Base-by-base conservation (phyloP, 495 filamentous ascomycete species). In the Podospora appendiculata region DNA sequence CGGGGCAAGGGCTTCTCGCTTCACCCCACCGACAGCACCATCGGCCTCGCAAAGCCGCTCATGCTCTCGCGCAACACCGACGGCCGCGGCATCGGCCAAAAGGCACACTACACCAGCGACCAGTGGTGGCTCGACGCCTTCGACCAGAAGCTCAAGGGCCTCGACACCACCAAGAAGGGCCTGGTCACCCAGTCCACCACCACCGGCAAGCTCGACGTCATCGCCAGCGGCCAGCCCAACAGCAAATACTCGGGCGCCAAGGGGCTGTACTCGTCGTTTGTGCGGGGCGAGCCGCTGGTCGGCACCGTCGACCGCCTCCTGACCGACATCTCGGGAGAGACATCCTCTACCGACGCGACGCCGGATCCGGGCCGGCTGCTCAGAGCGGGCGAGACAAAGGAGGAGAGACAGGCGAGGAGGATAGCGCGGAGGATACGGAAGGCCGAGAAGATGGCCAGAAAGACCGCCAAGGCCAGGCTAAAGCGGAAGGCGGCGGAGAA, bases 121-220 rank as follows among this genome's bases (percentile, higher is more conserved):
- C 85, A 88, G 56, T 92, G 88, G 88, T 91, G 87, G 87, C 67
- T 89, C 52, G 78, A 83, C 44, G 87, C 87, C 42, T 90, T 90
- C 59, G 88, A 92, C 69, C 80, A 85, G 62, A 83, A 84, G 32
- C 69, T 92, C 53, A 84, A 88, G 64, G 83, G 83, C 3, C 70
- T 89, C 17, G 84, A 88, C 62, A 77, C 71, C 10, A 63, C 68
- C 8, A 72, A 73, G 50, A 63, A 71, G 53, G 74, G 72, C 10
- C 62, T 55, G 19, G 70, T 81, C 18, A 67, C 72, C 19, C 78
- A 75, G 65, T 76, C 76, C 4, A 60, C 76, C 0, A 72, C 68
- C 9, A 67, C 65, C 13, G 76, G 78, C 33, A 76, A 76, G 45
- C 68, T 84, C 40, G 71, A 80, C 53, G 72, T 75, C 47, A 68